Base-by-base conservation (phyloP, 2,329 filamentous ascomycete species). In the Sclerotinia glacialis region DNA sequence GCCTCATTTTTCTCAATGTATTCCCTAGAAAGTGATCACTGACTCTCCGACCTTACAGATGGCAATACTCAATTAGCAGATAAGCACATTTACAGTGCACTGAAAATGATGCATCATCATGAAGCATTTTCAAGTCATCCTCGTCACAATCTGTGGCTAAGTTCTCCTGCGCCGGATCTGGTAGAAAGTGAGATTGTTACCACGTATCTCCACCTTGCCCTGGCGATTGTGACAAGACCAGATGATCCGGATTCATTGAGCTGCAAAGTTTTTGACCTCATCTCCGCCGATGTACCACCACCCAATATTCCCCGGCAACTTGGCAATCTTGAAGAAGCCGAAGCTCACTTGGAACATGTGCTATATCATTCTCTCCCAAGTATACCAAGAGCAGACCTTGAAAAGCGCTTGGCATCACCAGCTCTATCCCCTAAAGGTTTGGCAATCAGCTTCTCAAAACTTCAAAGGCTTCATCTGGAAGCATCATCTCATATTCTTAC, bases 151-250 rank as follows among this genome's bases (percentile, higher is more conserved):
- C 54, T 62, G 2, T 21, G 55, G 23, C 34, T 52, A 3, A 37
- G 37, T 7, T 67, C 66, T 23, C 46, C 66, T 9, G 65, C 66
- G 14, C 66, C 68, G 5, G 52, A 64, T 5, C 18, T 63, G 11
- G 40, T 74, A 12, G 72, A 73, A 50, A 62, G 72, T 31, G 70
- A 69, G 40, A 61, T 74, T 34, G 46, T 72, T 14, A 64, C 67
- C 0, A 62, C 69, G 6, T 74, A 72, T 61, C 60, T 72, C 16
- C 68, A 68, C 21, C 54, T 74, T 16, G 70, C 72, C 5, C 62
- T 69, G n/a, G 28, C 58, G 34, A 46, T 66, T 5, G 67, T 67
- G 46, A 65, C 63, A 9, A 53, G 66, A 56, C 46, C 67, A 4
- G 58, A 65, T 28, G n/a, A 53, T 34, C 42, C 59, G n/a, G 26